Percentiles rank a stretch among this genome's conserved stretches.
Conservation (phyloP, 31 red algal genomes). For the Odonthalia washingtoniensis region DNA sequence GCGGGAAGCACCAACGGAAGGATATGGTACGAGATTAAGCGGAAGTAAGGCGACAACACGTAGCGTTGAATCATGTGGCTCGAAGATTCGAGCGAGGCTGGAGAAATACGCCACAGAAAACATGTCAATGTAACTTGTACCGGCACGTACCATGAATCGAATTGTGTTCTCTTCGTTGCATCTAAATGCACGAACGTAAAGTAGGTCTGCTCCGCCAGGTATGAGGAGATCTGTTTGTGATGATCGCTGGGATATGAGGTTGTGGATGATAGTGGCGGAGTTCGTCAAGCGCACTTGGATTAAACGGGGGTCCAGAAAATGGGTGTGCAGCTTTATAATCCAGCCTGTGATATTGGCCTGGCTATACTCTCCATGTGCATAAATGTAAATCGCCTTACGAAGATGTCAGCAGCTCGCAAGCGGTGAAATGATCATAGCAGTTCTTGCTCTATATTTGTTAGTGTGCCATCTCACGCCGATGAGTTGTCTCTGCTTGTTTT, state of each 20-base stretch:
- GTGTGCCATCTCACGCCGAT: too few relatives aligned
- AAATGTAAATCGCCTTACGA: slow-evolving; percentile 31
- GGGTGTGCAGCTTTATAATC: not conserved
- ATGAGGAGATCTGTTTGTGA: slow-evolving; percentile 18
- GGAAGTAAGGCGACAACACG: slow-evolving; percentile 52
- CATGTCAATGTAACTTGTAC: slow-evolving; percentile 40
- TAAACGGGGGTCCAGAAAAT: not conserved
- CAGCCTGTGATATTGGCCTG: not conserved
- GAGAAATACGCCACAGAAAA: slow-evolving; percentile 64
- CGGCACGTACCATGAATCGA: not conserved
- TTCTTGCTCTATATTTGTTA: too few relatives aligned
- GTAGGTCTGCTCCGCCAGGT: slow-evolving; percentile 42
- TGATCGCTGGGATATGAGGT: slow-evolving; percentile 11
- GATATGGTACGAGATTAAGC: slow-evolving; percentile 18
- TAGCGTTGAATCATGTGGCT: slow-evolving; percentile 35
- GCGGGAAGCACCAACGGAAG: slow-evolving; percentile 46
- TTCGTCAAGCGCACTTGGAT: not conserved
- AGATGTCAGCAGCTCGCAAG: too few relatives aligned
- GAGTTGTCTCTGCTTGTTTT: too few relatives aligned
- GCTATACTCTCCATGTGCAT: slow-evolving; percentile 37
- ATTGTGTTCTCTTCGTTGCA: not conserved
- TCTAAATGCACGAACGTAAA: not conserved
- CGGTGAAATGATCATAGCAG: too few relatives aligned
- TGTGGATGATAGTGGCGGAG: not conserved
- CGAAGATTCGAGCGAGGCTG: slow-evolving; percentile 34